Evolutionary conservation across 2,329 filamentous ascomycete genomes (phyloP).

Genomic region (Talaromyces sp.): DNA sequence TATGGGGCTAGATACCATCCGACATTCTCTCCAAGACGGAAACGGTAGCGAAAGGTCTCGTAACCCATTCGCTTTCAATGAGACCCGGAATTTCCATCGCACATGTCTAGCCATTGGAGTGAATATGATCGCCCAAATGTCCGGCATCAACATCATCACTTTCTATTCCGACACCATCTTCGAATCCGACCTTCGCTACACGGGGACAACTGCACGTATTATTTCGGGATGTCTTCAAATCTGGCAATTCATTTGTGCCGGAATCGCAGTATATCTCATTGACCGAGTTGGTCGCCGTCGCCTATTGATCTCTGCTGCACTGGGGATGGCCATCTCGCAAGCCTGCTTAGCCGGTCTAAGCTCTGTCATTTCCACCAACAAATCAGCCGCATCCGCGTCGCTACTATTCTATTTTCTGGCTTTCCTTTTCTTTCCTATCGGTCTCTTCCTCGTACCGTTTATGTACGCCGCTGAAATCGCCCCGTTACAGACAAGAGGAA

Average conservation of each 20-base stretch:
- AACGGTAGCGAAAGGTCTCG: constrained; percentile 16
- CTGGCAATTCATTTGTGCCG: constrained; percentile 16
- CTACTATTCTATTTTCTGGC: constrained; percentile 11
- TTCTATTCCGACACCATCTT: constrained; percentile 30
- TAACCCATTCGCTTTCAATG: constrained; percentile 20
- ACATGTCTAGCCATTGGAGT: constrained; percentile 22
- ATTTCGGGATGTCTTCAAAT: constrained; percentile 24
- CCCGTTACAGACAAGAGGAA: constrained; percentile 4
- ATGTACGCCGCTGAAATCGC: constrained; percentile 15
- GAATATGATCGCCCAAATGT: constrained; percentile 27
- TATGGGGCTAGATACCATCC: constrained; percentile 9
- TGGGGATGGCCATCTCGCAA: constrained; percentile 53
- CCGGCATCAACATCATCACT: constrained; percentile 28
- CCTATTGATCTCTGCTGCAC: constrained; percentile 59
- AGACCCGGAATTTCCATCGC: constrained; percentile 24
- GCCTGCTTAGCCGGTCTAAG: constrained; percentile 42
- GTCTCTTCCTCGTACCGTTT: constrained; percentile 13
- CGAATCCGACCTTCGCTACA: constrained; percentile 20
- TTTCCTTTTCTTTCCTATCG: constrained; percentile 8
- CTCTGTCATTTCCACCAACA: constrained; percentile 26
- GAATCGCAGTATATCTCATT: constrained; percentile 61
- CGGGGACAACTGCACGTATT: constrained; percentile 19
- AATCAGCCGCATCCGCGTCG: constrained; percentile 48
- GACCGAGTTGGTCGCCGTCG: constrained; percentile 70
- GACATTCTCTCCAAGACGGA: constrained; percentile 6